A percentile compares a stretch with the other conserved stretches of the same genome.
These are phyloP conservation scores for Santalum album DNA, from an alignment of 164 flowering plant genomes.

Conservation along the genomic window DNA sequence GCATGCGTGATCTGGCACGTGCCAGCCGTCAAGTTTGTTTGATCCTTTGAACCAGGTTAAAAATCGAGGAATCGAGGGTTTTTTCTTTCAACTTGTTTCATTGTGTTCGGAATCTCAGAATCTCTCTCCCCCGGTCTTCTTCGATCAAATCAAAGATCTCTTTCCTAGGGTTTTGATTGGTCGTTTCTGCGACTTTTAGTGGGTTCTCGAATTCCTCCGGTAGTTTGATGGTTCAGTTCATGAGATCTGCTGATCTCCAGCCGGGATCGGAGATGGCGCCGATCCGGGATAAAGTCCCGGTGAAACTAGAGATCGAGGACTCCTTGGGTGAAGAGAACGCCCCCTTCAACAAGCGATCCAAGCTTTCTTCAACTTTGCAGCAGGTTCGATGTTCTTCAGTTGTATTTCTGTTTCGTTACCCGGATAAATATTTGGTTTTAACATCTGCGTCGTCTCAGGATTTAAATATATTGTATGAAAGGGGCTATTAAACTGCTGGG, in stretches of 20 bases:
- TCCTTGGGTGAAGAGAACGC: constrained; percentile 43
- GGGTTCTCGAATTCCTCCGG: constrained; percentile 1
- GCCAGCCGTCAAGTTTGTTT: constrained; percentile 9
- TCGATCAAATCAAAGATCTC: background rate
- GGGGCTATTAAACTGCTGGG: no score
- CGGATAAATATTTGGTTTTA: background rate
- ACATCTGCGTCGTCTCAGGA: no score
- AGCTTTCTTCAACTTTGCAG: constrained; percentile 16
- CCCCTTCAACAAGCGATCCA: constrained; percentile 42
- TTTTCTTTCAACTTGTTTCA: background rate
- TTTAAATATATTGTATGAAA: no score
- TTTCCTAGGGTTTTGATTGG: background rate
- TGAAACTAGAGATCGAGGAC: constrained; percentile 56
- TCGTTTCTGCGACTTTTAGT: background rate
- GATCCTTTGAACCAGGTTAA: background rate
- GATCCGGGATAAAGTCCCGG: constrained; percentile 11
- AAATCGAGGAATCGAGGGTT: background rate
- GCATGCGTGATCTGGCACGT: constrained; percentile 1
- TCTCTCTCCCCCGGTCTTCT: background rate
- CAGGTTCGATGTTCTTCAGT: constrained; percentile 26
- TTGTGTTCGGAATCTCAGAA: constrained; percentile 15
- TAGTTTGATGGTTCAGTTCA: constrained; percentile 46
- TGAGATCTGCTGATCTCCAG: constrained; percentile 34
- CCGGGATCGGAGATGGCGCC: constrained; percentile 21
- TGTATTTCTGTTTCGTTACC: constrained; percentile 1